phyloP scores from a whole-genome alignment of 2,329 filamentous ascomycete species.

The Arthrobotrys pseudoclavata region DNA sequence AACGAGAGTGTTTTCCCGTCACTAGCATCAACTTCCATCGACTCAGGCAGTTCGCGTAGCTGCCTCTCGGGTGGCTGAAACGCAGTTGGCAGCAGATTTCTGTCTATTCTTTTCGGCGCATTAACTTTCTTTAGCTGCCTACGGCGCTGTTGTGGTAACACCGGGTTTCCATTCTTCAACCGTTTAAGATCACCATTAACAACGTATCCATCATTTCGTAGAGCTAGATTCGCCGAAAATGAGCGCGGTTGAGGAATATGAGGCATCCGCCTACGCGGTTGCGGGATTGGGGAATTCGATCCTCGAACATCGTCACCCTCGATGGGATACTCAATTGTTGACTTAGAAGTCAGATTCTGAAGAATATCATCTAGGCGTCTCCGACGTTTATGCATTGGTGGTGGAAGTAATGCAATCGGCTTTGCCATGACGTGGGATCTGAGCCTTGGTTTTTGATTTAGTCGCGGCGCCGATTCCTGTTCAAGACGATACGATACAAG shows the following conservation, averaged over 20 bases:
- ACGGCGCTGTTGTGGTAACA: neutral
- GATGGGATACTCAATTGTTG: conserved; percentile 21
- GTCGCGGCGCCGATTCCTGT: neutral
- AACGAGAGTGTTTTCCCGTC: conserved; percentile 32
- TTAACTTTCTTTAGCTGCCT: conserved; percentile 7
- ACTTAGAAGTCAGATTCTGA: neutral
- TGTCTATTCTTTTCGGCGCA: conserved; percentile 29
- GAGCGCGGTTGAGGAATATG: neutral
- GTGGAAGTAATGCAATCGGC: conserved; percentile 22
- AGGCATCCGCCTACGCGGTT: neutral
- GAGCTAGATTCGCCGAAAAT: neutral
- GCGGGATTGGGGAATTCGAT: neutral
- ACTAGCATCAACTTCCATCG: conserved; percentile 35
- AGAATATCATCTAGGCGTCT: conserved; percentile 36
- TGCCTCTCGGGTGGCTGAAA: conserved; percentile 43
- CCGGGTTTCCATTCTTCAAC: conserved; percentile 23
- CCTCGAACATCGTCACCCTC: neutral
- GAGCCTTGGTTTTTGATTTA: conserved; percentile 8
- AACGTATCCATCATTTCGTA: neutral
- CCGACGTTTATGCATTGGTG: conserved; percentile 1
- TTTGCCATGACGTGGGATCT: conserved; percentile 19
- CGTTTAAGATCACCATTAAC: conserved; percentile 19
- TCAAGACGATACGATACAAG: conserved; percentile 2
- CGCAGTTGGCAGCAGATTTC: conserved; percentile 20
- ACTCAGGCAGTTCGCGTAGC: neutral